Conservation (phyloP, 2,329 filamentous ascomycete genomes). For the Colletotrichum sp. region DNA sequence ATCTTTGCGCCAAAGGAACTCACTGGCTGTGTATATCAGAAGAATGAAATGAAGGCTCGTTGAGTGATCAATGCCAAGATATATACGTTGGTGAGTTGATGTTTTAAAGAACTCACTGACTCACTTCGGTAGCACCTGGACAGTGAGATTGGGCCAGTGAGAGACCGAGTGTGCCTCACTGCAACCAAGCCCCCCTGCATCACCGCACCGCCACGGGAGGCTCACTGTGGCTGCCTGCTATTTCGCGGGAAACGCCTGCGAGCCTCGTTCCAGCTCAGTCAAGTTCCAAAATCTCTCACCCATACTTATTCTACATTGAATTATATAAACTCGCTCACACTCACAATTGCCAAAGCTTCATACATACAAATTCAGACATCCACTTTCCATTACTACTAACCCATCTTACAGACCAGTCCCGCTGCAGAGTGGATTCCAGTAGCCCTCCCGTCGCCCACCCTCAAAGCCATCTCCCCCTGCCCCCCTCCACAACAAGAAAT, state of each 20-base stretch:
- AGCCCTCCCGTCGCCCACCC: not conserved
- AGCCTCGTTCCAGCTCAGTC: not conserved
- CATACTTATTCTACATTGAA: not conserved
- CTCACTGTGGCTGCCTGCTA: not conserved
- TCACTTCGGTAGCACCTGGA: not conserved
- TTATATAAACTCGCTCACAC: fast-evolving
- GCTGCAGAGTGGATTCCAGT: not conserved
- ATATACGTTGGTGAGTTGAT: fast-evolving
- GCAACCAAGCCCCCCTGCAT: not conserved
- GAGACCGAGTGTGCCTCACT: not conserved
- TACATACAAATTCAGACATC: not conserved
- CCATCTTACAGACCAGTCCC: fast-evolving
- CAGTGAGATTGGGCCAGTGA: not conserved
- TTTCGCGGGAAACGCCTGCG: not conserved
- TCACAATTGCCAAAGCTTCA: fast-evolving
- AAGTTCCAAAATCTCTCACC: not conserved
- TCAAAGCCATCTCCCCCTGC: not conserved
- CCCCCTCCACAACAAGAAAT: fast-evolving
- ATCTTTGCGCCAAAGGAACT: not conserved
- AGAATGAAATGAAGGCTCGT: fast-evolving
- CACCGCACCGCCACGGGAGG: not conserved
- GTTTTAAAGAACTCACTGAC: not conserved
- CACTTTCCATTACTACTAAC: not conserved
- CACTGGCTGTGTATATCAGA: too few species aligned
- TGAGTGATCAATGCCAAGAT: not conserved